phyloP scores from a whole-genome alignment of 306 rosid genomes.

The Quercus berberidifolia region DNA sequence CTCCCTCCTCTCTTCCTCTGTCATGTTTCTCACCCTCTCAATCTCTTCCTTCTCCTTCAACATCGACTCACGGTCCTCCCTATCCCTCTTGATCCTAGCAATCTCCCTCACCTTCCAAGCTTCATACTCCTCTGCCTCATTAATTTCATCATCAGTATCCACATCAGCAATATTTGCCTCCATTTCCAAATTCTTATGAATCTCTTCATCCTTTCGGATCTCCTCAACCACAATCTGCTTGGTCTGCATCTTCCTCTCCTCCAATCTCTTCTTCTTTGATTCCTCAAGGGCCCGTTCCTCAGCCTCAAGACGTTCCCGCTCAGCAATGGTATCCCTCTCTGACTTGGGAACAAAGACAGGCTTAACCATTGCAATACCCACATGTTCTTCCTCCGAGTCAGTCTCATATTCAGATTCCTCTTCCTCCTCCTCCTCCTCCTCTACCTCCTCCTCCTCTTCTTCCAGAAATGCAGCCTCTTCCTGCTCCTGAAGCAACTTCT shows the following conservation, averaged over 20 bases:
- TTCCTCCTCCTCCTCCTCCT: constrained; percentile 58
- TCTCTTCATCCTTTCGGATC: constrained; percentile 81
- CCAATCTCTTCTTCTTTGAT: constrained; percentile 64
- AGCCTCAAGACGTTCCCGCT: constrained; percentile 89
- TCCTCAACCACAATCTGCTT: constrained; percentile 93
- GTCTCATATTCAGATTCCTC: constrained; percentile 93
- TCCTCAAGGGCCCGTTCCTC: constrained; percentile 83
- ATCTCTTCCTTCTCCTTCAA: constrained; percentile 67
- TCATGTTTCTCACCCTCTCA: constrained; percentile 34
- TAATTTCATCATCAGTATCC: constrained; percentile 89
- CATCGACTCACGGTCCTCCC: constrained; percentile 79
- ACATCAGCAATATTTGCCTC: constrained; percentile 89
- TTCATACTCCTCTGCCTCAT: constrained; percentile 95
- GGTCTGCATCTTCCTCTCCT: constrained; percentile 79
- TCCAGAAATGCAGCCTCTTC: constrained; percentile 73
- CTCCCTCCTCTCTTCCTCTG: constrained; percentile 93
- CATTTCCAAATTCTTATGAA: constrained; percentile 77
- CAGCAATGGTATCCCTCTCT: constrained; percentile 91
- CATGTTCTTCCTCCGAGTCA: constrained; percentile 82
- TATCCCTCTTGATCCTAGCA: constrained; percentile 89
- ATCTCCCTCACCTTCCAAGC: constrained; percentile 96
- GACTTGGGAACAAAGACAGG: constrained; percentile 92
- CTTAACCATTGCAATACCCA: constrained; percentile 89
- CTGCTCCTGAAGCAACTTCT: constrained; percentile 72
- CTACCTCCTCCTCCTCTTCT: constrained; percentile 68